Evolutionary conservation across 148 eudicot species (phyloP), one percentile per base, ranked within the genome.

Genomic region (Nyssa sinensis): DNA sequence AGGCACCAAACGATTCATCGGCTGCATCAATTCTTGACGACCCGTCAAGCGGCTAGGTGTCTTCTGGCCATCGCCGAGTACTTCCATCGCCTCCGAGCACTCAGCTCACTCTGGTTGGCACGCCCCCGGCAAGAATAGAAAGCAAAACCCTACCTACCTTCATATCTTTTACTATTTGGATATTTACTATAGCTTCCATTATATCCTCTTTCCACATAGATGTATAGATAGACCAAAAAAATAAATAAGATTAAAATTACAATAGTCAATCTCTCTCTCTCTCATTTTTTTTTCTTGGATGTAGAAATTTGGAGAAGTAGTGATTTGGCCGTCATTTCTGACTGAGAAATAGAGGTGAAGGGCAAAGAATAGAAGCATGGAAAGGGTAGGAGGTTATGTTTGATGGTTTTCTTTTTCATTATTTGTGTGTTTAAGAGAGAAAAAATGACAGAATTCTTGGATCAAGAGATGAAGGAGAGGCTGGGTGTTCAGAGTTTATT

Each of bases 81-180:
- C 74, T 90, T 88, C 76, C 97, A 95, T 51, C 94, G 99, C 34
- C 99, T 95, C 47, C 92, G 99, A 24, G 88, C 94, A 34, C 96
- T 95, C 61, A 95, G 99, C 83, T 89, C 97, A 19, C 88, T 92
- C 37, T 95, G 97, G 97, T 29, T 86, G 77, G 81, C 92, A 3
- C 96, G 93, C 35, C 97, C 98, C 0, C 87, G 98, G 9, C 97
- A 86, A 28, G 91, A 94, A 47, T 88, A 81, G 82, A 25, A 8
- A 51, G 55, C 27, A 55, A 17, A 64, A 16, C 8, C 8, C n/a
- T 37, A 49, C 16, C 21, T 57, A 69, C 55, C 64, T 70, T 14
- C 49, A 64, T 21, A 75, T 25, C 32, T 13, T 7, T 34, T 61
- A 60, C 25, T 37, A 4, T 37, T 9, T 9, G 9, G 73, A n/a